Evolutionary conservation across 108 stramenopile species (phyloP), one percentile per base, ranked within the genome.

Genomic region (Fragilariopsis cylindrus): DNA sequence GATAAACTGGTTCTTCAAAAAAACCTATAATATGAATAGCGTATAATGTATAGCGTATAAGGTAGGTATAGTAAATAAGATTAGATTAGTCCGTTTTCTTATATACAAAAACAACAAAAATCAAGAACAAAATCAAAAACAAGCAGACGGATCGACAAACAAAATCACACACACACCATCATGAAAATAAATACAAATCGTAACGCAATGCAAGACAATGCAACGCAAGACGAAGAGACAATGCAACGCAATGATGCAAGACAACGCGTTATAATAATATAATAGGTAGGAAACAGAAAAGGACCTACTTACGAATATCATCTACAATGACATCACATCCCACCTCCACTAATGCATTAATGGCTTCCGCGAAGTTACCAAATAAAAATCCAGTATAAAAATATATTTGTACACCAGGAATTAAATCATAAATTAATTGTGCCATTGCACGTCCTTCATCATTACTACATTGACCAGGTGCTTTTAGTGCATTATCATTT

Each of bases 371-470:
- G 15, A 71, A 62, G 49, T 45, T 57, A 13, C 43, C 57, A 18
- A 47, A 44, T 12, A 47, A 18, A 18, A 48, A 16, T 3, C 41
- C 76, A 15, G 57, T 71, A 9, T 41, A 41, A 43, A 71, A 76
- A 7, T 39, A 19, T 4, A 71, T n/a, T 30, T 69, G 9, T 11
- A 69, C 69, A 44, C 44, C 62, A 3, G 74, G 74, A 12, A 50
- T 69, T n/a, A 80, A 13, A 70, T 80, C 79, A 57, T 76, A 44
- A 19, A 80, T 60, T 9, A 80, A 21, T 71, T 80, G 79, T 57
- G 74, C 60, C 79, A 75, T 75, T 12, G 74, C 79, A 43, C 79
- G 79, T 9, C 79, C 79, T 65, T 80, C 79, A 52, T 80, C 79
- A 30, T 30, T 65, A 40, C 49, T 44, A 39, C 30, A 2, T 57